These are phyloP conservation scores for Cercospora citrullina DNA, from an alignment of 2,329 filamentous ascomycete species.

Conservation along the genomic window DNA sequence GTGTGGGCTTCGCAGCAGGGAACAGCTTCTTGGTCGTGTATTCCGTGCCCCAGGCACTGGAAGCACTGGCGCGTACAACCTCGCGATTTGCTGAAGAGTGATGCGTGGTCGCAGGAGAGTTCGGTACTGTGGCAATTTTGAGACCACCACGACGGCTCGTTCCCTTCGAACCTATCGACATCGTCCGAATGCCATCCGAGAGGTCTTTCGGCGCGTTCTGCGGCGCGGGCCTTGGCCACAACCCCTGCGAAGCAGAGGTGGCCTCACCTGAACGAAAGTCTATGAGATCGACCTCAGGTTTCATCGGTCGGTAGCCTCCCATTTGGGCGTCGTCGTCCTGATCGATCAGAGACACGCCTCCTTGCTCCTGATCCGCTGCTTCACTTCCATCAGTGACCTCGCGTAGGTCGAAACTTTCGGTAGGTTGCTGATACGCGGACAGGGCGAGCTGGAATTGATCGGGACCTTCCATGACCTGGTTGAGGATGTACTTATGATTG, in stretches of 20 bases:
- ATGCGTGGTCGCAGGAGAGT: not conserved
- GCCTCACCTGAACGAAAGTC: conserved; percentile 4
- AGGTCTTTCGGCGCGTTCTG: not conserved
- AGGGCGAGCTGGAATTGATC: conserved; percentile 30
- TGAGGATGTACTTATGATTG: conserved; percentile 53
- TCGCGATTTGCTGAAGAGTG: not conserved
- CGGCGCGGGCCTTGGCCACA: not conserved
- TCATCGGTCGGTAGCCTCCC: conserved; percentile 25
- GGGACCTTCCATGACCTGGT: conserved; percentile 37
- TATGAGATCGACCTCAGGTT: conserved; percentile 17
- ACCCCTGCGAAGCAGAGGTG: not conserved
- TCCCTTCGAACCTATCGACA: conserved; percentile 12
- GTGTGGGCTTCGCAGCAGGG: conserved; percentile 16
- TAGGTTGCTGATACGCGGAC: not conserved
- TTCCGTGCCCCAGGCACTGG: conserved; percentile 11
- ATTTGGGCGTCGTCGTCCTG: conserved; percentile 22
- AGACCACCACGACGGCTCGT: not conserved
- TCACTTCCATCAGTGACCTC: conserved; percentile 13
- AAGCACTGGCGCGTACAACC: not conserved
- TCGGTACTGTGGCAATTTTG: not conserved
- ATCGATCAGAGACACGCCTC: conserved; percentile 25
- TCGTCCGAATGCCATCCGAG: conserved; percentile 8
- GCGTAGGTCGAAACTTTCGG: conserved; percentile 4
- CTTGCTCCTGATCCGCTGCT: conserved; percentile 13
- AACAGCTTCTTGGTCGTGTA: conserved; percentile 20